phyloP scores from a whole-genome alignment of 164 flowering plant species.

The Sextonia rubra region DNA sequence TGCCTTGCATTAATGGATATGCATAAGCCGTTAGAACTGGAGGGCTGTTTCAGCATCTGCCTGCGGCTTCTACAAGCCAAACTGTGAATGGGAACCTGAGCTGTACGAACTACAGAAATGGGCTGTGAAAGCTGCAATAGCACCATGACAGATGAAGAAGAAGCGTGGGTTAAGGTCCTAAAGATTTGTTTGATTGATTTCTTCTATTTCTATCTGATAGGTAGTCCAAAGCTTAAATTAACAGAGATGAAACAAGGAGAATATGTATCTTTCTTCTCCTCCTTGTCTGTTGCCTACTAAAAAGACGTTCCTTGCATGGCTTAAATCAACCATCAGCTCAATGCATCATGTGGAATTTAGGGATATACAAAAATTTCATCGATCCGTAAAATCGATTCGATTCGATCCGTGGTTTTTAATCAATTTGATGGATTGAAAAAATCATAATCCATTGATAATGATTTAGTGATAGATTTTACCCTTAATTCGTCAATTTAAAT shows the following conservation, averaged over 20 bases:
- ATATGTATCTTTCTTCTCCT: conserved; percentile 44
- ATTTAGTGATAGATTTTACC: too few relatives aligned
- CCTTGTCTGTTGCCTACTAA: conserved; percentile 25
- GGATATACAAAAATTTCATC: too few relatives aligned
- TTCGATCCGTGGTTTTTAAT: too few relatives aligned
- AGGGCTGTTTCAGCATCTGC: conserved; percentile 11
- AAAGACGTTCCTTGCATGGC: background rate
- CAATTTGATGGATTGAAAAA: too few relatives aligned
- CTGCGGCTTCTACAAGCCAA: conserved; percentile 1
- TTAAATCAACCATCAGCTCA: background rate
- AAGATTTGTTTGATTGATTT: background rate
- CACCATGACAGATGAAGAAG: conserved; percentile 14
- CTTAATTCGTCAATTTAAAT: too few relatives aligned
- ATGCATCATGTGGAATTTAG: too few relatives aligned
- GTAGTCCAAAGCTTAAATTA: conserved; percentile 11
- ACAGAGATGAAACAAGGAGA: conserved; percentile 22
- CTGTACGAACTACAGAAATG: conserved; percentile 5
- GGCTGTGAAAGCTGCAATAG: conserved; percentile 19
- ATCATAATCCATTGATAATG: too few relatives aligned
- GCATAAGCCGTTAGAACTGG: conserved; percentile 14
- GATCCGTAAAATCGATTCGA: too few relatives aligned
- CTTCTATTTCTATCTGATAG: background rate
- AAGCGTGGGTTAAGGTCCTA: background rate
- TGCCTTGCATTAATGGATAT: conserved; percentile 30
- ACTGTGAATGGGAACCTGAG: conserved; percentile 15